These are phyloP conservation scores for Ogataea haglerorum DNA, from an alignment of 805 yeast species.

Conservation along the genomic window DNA sequence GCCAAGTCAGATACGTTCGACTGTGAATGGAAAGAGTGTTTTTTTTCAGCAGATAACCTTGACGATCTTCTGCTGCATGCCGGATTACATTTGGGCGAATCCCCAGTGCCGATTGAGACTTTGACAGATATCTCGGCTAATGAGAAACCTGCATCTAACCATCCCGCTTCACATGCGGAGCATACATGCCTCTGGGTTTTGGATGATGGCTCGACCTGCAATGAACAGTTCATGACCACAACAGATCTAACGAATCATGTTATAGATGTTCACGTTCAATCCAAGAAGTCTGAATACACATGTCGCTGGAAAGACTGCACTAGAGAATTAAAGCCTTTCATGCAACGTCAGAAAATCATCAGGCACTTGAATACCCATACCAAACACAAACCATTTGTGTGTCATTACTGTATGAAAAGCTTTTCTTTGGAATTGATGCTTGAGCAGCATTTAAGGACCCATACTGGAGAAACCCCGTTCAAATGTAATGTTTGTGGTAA, in stretches of 20 bases:
- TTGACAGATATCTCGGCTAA: neutral
- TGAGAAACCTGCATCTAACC: neutral
- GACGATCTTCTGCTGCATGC: conserved; percentile 58
- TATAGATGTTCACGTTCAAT: conserved; percentile 62
- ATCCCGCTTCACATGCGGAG: conserved; percentile 5
- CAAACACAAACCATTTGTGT: conserved; percentile 72
- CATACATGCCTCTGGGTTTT: conserved; percentile 39
- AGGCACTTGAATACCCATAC: conserved; percentile 91
- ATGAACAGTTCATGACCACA: conserved; percentile 44
- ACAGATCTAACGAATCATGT: conserved; percentile 72
- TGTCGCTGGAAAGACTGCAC: conserved; percentile 82
- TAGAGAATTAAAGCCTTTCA: conserved; percentile 57
- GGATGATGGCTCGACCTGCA: conserved; percentile 40
- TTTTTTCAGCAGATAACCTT: conserved; percentile 50
- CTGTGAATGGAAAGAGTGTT: conserved; percentile 80
- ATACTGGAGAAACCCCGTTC: conserved; percentile 88
- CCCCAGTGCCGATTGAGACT: conserved; percentile 1
- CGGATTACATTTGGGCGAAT: conserved; percentile 7
- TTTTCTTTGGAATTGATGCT: conserved; percentile 80
- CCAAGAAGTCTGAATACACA: conserved; percentile 63
- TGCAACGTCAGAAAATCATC: conserved; percentile 79
- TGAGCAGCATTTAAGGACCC: conserved; percentile 77
- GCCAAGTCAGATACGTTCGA: conserved; percentile 27
- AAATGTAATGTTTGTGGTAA: conserved; percentile 71
- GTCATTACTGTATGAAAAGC: conserved; percentile 61